Evolutionary conservation across 805 yeast genomes (phyloP).

Genomic region (Cyberlindnera misumaiensis): DNA sequence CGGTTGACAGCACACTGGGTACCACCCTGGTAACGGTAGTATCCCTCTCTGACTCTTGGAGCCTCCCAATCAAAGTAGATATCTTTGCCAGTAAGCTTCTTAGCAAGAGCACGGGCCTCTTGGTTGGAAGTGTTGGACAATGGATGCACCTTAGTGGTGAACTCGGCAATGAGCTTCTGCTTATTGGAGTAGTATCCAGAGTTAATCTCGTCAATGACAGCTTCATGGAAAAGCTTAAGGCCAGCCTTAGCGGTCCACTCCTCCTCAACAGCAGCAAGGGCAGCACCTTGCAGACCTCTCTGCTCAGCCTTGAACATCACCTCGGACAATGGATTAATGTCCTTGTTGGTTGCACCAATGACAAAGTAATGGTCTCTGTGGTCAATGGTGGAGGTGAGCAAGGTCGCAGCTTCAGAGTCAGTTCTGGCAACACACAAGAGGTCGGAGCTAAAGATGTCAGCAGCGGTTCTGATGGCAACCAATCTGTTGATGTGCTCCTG

Average conservation of each 20-base stretch:
- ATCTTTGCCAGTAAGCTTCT: constrained; percentile 70
- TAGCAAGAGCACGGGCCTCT: constrained; percentile 75
- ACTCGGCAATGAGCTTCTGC: constrained; percentile 54
- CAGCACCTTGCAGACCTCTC: constrained; percentile 64
- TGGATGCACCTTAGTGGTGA: constrained; percentile 66
- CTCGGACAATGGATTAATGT: constrained; percentile 63
- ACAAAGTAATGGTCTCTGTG: constrained; percentile 90
- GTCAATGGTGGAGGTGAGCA: constrained; percentile 90
- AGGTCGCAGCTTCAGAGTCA: constrained; percentile 96
- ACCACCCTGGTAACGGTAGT: constrained; percentile 94
- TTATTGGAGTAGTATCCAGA: constrained; percentile 53
- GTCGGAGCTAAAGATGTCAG: constrained; percentile 87
- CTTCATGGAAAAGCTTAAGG: constrained; percentile 83
- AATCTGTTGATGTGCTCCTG: constrained; percentile 95
- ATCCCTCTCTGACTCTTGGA: constrained; percentile 93
- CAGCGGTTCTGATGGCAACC: constrained; percentile 89
- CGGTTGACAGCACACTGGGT: constrained; percentile 96
- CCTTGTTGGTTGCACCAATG: constrained; percentile 86
- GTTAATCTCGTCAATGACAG: constrained; percentile 77
- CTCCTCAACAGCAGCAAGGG: constrained; percentile 65
- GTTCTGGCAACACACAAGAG: constrained; percentile 89
- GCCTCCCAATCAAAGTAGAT: constrained; percentile 91
- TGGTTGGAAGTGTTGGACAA: constrained; percentile 66
- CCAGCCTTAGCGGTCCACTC: constrained; percentile 82
- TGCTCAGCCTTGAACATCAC: constrained; percentile 78